Evolutionary conservation across 768 basidiomycete species (phyloP), one percentile per base, ranked within the genome.

Genomic region (Rhodotorula kratochvilovae): DNA sequence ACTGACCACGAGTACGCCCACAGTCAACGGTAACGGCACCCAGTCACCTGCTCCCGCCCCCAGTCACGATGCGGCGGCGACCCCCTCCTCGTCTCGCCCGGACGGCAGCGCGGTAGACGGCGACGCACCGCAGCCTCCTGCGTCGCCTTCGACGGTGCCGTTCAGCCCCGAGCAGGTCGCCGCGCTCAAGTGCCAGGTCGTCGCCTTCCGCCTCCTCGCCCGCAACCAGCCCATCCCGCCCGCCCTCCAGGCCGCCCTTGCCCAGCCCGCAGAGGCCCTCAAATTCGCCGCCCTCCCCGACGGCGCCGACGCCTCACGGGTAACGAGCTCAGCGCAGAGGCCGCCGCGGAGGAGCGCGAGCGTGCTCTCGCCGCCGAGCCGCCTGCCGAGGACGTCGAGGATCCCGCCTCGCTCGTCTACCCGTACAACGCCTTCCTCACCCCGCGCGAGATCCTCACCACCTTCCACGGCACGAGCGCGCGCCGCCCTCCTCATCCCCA

Each of bases 91-190:
- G 76, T 43, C 80, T 75, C 63, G n/a, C 33, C 17, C 61, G 13
- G 35, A 57, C 25, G 27, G 36, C 45, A n/a, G 21, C 17, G 27
- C 31, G 21, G 23, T 25, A 25, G 39, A 80, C 79, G 42, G 33
- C 25, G 17, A 27, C 15, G 29, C 29, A 5, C 5, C 71, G 31
- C 15, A 45, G 12, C 48, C 61, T 5, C n/a, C 88, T 5, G 84
- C 86, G 39, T 88, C 89, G 0, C 89, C 90, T 50, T 74, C 72
- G 21, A 27, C 57, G 39, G 86, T 91, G 42, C 88, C 89, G 10
- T 92, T 94, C 78, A 88, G 89, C 8, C 82, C 79, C 0, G 88
- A 89, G 69, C 91, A 91, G 77, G 87, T 91, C 57, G 77, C 76
- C 0, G 60, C 75, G 12, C 73, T 79, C 61, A 63, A 64, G 35